phyloP scores from a whole-genome alignment of 2,329 filamentous ascomycete species.

The Beauveria australis region DNA sequence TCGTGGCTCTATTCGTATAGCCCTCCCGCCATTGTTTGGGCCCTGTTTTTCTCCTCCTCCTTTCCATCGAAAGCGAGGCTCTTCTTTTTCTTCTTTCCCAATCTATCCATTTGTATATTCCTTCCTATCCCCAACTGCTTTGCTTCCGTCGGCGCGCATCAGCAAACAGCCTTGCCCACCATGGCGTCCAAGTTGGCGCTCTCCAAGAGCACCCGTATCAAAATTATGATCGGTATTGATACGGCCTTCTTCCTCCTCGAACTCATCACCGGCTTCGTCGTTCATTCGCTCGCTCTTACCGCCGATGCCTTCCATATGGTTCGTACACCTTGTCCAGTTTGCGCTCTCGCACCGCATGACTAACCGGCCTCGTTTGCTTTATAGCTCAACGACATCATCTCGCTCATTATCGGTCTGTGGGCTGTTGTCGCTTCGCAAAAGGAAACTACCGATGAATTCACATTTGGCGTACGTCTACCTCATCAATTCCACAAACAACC shows the following conservation, averaged over 20 bases:
- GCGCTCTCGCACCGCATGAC: constrained; percentile 10
- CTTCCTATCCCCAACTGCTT: background rate
- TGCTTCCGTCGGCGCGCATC: background rate
- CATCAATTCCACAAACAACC: background rate
- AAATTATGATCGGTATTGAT: constrained; percentile 88
- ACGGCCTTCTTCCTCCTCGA: constrained; percentile 84
- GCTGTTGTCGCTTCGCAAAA: constrained; percentile 83
- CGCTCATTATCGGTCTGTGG: constrained; percentile 86
- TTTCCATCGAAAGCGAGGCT: background rate
- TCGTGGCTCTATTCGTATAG: background rate
- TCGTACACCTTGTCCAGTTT: constrained; percentile 20
- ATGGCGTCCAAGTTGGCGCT: constrained; percentile 57
- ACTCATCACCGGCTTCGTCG: constrained; percentile 73
- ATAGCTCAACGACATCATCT: constrained; percentile 94
- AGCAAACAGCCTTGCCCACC: constrained; percentile 6
- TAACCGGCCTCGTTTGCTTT: background rate
- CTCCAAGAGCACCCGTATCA: constrained; percentile 87
- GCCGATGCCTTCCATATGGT: constrained; percentile 99
- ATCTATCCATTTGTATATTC: background rate
- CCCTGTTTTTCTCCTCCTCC: background rate
- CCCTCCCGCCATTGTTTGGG: background rate
- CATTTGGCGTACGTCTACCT: constrained; percentile 67
- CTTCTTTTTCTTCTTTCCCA: background rate
- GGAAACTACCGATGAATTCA: constrained; percentile 83
- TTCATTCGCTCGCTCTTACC: constrained; percentile 85